Conservation (phyloP, 106 monocot species). For the Allium cepa region DNA sequence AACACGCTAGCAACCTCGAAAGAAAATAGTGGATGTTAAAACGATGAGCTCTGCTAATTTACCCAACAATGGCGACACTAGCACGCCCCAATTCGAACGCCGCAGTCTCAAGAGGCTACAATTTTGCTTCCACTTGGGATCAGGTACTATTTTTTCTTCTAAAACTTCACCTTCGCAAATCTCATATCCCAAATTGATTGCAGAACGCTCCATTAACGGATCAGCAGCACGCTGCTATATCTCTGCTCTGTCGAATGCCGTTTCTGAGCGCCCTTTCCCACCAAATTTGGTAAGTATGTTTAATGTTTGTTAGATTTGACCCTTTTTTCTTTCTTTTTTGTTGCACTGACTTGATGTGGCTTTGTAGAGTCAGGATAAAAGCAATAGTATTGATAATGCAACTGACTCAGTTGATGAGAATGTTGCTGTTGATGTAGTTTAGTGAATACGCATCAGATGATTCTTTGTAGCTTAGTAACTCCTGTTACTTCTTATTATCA, state of each 20-base stretch:
- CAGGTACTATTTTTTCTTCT: constrained; percentile 34
- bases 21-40: too few species aligned
- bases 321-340: neutral
- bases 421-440: constrained; percentile 63
- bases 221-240: constrained; percentile 74
- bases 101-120: constrained; percentile 74
- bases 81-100: constrained; percentile 69
- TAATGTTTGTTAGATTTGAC: neutral
- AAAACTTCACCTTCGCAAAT: neutral
- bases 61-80: constrained; percentile 25
- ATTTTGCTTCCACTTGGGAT: constrained; percentile 88
- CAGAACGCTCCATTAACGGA: constrained; percentile 90
- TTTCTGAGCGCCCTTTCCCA: constrained; percentile 89
- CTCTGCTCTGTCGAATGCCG: constrained; percentile 49
- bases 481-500: too few species aligned
- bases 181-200: neutral
- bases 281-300: constrained; percentile 54
- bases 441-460: constrained; percentile 92
- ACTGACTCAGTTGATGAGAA: constrained; percentile 42
- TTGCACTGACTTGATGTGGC: neutral
- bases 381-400: constrained; percentile 4
- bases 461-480: neutral
- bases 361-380: constrained; percentile 24
- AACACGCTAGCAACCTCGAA: too few species aligned
- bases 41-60: too few species aligned